Conservation (phyloP, 306 rosid genomes). For the Inga leiocalycina region DNA sequence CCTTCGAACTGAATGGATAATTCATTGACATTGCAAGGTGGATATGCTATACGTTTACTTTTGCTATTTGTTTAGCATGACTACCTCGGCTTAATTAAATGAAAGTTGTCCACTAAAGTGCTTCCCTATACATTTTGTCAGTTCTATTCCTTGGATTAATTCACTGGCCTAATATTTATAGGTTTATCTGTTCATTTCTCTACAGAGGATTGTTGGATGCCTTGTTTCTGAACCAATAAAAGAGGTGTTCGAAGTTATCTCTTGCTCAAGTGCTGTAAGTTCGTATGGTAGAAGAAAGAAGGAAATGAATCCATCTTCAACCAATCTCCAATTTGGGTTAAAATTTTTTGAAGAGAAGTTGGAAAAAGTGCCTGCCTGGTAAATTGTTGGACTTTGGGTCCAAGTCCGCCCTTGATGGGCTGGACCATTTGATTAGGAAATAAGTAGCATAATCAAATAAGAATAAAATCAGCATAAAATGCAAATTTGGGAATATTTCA, state of each 20-base stretch:
- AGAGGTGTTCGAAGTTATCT: conserved; percentile 66
- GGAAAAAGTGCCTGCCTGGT: background rate
- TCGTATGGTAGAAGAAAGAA: conserved; percentile 29
- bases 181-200: conserved; percentile 61
- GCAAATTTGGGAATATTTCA: no score
- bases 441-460: no score
- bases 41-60: conserved; percentile 16
- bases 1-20: conserved; percentile 57
- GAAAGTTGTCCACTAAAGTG: background rate
- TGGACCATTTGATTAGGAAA: no score
- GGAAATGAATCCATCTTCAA: conserved; percentile 31
- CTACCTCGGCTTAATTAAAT: no score
- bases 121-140: background rate
- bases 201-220: conserved; percentile 62
- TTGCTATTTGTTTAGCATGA: background rate
- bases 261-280: conserved; percentile 40
- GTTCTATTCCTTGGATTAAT: background rate
- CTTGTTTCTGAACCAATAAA: conserved; percentile 65
- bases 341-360: conserved; percentile 67
- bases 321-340: conserved; percentile 61
- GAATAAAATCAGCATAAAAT: no score
- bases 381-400: no score
- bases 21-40: conserved; percentile 68
- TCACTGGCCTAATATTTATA: conserved; percentile 22
- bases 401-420: no score